Percentiles rank a stretch among this genome's conserved stretches.
These are phyloP conservation scores for Serendipita vermifera DNA, from an alignment of 768 basidiomycete genomes.

Conservation along the genomic window DNA sequence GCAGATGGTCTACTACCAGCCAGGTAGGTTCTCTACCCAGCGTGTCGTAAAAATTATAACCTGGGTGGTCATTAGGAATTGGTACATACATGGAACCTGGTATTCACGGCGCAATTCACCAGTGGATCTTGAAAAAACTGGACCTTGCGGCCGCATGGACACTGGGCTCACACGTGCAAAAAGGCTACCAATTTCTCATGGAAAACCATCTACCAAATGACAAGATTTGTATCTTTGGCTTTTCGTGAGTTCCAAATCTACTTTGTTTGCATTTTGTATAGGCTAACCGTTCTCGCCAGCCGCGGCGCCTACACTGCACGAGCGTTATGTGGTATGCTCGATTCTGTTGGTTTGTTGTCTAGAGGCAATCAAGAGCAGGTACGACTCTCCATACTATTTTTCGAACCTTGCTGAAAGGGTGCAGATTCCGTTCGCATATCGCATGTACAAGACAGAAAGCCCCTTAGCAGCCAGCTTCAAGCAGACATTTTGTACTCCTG, in stretches of 20 bases:
- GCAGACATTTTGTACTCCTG: slow-evolving; percentile 48
- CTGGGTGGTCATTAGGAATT: no score
- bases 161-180: slow-evolving; percentile 13
- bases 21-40: no score
- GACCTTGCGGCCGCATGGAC: slow-evolving; percentile 67
- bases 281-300: no score
- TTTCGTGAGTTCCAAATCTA: slow-evolving; percentile 45
- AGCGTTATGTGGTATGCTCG: slow-evolving; percentile 62
- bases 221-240: slow-evolving; percentile 73
- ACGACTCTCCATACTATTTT: no score
- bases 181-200: neutral
- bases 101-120: slow-evolving; percentile 43
- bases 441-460: slow-evolving; percentile 40
- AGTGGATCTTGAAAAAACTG: slow-evolving; percentile 44
- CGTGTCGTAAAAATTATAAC: no score
- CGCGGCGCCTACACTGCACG: slow-evolving; percentile 56
- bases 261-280: no score
- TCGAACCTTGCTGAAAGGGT: no score
- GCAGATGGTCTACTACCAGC: slow-evolving; percentile 20
- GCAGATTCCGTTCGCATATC: slow-evolving; percentile 49
- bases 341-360: slow-evolving; percentile 17
- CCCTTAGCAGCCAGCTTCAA: slow-evolving; percentile 45
- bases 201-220: slow-evolving; percentile 27
- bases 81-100: slow-evolving; percentile 47
- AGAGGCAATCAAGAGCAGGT: slow-evolving; percentile 34